These are phyloP conservation scores for Fusarium coffeatum DNA, from an alignment of 2,329 filamentous ascomycete genomes.

Conservation along the genomic window DNA sequence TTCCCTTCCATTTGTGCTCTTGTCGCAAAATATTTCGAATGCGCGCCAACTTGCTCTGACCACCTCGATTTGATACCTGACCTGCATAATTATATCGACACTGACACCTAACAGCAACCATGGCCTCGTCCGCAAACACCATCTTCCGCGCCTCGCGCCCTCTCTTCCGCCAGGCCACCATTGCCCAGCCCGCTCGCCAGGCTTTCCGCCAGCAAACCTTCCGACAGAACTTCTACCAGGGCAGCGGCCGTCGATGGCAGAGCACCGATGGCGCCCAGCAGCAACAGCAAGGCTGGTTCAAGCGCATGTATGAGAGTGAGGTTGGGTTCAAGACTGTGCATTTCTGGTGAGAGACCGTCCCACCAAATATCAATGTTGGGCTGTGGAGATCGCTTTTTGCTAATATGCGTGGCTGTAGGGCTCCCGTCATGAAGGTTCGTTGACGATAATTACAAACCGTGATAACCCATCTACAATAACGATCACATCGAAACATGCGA, in stretches of 20 bases:
- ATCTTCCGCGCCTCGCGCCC: constrained; percentile 68
- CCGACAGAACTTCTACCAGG: constrained; percentile 56
- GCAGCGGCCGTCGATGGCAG: constrained; percentile 69
- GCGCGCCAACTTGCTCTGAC: constrained; percentile 3
- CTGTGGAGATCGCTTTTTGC: constrained; percentile 16
- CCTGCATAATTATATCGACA: constrained; percentile 6
- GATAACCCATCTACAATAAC: neutral
- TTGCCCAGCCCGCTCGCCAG: constrained; percentile 65
- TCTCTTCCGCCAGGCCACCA: constrained; percentile 65
- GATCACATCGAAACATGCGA: neutral
- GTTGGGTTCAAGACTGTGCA: constrained; percentile 93
- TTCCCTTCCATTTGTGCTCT: neutral
- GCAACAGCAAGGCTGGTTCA: constrained; percentile 67
- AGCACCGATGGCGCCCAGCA: constrained; percentile 69
- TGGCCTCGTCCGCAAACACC: constrained; percentile 61
- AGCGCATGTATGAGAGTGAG: constrained; percentile 85
- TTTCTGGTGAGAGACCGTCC: constrained; percentile 76
- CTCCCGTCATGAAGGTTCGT: constrained; percentile 85
- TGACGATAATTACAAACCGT: neutral
- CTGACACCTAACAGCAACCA: constrained; percentile 44
- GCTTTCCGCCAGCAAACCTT: constrained; percentile 61
- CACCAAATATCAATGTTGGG: neutral
- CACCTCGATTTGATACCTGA: constrained; percentile 2
- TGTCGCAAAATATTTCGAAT: constrained; percentile 3
- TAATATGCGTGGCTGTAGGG: constrained; percentile 65